Evolutionary conservation across 192 early-diverging fungal species (phyloP).

Genomic region (Powellomyces hirtus): DNA sequence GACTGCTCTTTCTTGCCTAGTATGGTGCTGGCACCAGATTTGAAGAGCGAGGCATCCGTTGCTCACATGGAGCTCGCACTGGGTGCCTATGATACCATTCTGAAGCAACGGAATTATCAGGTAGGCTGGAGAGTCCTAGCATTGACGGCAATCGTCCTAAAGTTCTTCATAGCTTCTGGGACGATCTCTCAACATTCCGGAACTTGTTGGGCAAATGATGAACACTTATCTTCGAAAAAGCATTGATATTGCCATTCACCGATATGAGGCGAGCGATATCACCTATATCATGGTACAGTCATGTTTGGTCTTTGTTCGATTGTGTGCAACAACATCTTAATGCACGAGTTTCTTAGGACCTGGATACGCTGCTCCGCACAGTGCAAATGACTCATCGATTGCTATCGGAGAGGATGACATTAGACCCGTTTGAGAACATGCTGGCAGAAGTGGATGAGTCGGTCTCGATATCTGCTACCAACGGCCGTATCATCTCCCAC

Average conservation of each 20-base stretch:
- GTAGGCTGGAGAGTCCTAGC: constrained; percentile 3
- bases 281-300: constrained; percentile 32
- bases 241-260: constrained; percentile 43
- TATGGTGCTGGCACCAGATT: constrained; percentile 21
- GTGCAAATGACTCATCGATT: constrained; percentile 38
- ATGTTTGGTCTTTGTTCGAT: not conserved
- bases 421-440: constrained; percentile 50
- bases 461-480: constrained; percentile 20
- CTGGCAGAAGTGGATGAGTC: constrained; percentile 45
- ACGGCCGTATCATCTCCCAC: constrained; percentile 47
- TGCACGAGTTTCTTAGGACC: constrained; percentile 29
- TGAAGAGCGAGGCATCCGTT: constrained; percentile 18
- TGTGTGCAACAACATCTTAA: not conserved
- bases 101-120: constrained; percentile 36
- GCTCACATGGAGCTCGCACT: constrained; percentile 26
- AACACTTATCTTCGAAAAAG: constrained; percentile 39
- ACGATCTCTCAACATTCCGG: constrained; percentile 38
- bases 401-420: constrained; percentile 31
- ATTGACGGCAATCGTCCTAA: not conserved
- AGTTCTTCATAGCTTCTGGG: constrained; percentile 43
- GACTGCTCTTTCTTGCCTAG: constrained; percentile 13
- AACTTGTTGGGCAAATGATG: constrained; percentile 41
- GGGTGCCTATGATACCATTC: constrained; percentile 31
- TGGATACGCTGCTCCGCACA: constrained; percentile 42
- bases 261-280: constrained; percentile 45